Conservation (phyloP, 768 basidiomycete species). For the Mycena rosella region DNA sequence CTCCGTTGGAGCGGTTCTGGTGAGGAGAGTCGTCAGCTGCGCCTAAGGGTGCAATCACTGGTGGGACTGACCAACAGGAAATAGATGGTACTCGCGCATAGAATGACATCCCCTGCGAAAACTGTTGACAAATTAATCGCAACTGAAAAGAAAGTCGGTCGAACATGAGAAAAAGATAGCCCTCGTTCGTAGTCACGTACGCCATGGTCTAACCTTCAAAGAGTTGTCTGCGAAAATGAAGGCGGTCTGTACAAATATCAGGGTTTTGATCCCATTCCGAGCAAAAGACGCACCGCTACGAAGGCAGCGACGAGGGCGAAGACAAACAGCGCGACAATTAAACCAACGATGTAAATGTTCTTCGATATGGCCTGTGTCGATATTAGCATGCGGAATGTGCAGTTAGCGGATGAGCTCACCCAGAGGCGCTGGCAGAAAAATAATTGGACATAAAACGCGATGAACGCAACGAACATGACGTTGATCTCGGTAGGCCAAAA, state of each 20-base stretch:
- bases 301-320: neutral
- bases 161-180: too few relatives aligned
- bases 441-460: neutral
- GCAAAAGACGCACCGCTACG: neutral
- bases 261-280: too few relatives aligned
- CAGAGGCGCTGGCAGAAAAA: neutral
- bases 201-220: too few relatives aligned
- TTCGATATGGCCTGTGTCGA: neutral
- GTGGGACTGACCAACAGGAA: neutral
- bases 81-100: neutral
- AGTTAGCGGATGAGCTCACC: neutral
- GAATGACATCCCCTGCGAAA: neutral
- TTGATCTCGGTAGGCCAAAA: neutral
- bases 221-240: neutral
- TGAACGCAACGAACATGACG: neutral
- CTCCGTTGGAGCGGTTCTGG: neutral
- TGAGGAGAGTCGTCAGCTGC: neutral
- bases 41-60: neutral
- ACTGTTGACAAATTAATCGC: neutral
- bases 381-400: neutral
- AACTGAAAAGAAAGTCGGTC: neutral
- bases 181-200: too few relatives aligned
- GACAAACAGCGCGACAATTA: neutral
- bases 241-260: too few relatives aligned
- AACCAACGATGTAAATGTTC: neutral